Percentiles rank a stretch among this genome's conserved stretches.
These are phyloP conservation scores for Macrolepiota dolichaula DNA, from an alignment of 768 basidiomycete species.

Conservation along the genomic window DNA sequence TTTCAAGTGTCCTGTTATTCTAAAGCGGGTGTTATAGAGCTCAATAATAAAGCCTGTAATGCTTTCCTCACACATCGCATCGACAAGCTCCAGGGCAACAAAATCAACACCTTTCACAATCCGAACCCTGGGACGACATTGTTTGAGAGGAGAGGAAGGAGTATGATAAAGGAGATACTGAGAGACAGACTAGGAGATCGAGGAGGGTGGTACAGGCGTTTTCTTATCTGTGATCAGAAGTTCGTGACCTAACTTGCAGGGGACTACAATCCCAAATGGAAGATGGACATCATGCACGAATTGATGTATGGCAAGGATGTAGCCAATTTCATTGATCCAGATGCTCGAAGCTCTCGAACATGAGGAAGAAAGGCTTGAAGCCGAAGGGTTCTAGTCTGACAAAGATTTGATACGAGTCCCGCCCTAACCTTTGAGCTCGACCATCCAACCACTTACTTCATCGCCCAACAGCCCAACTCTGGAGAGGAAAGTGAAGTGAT, in stretches of 20 bases:
- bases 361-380: slow-evolving; percentile 92
- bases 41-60: too few relatives aligned
- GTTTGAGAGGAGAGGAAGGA: slow-evolving; percentile 72
- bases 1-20: too few relatives aligned
- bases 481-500: slow-evolving; percentile 74
- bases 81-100: slow-evolving; percentile 90
- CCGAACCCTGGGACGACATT: slow-evolving; percentile 87
- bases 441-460: slow-evolving; percentile 11
- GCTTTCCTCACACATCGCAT: slow-evolving; percentile 94
- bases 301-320: slow-evolving; percentile 98
- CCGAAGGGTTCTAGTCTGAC: too few relatives aligned
- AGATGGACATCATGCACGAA: too few relatives aligned
- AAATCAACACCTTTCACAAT: slow-evolving; percentile 89
- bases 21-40: too few relatives aligned
- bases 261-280: slow-evolving; percentile 94
- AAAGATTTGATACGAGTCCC: slow-evolving; percentile 67
- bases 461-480: too few relatives aligned
- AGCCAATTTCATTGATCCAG: slow-evolving; percentile 91
- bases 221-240: too few relatives aligned
- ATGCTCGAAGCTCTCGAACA: slow-evolving; percentile 96
- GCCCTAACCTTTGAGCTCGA: not conserved
- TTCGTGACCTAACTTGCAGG: too few relatives aligned
- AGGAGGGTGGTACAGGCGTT: too few relatives aligned
- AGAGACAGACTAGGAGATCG: slow-evolving; percentile 54
- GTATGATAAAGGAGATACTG: slow-evolving; percentile 88